Percentiles rank a stretch among this genome's conserved stretches.
Conservation (phyloP, 148 eudicot species). For the Cornus controversa region DNA sequence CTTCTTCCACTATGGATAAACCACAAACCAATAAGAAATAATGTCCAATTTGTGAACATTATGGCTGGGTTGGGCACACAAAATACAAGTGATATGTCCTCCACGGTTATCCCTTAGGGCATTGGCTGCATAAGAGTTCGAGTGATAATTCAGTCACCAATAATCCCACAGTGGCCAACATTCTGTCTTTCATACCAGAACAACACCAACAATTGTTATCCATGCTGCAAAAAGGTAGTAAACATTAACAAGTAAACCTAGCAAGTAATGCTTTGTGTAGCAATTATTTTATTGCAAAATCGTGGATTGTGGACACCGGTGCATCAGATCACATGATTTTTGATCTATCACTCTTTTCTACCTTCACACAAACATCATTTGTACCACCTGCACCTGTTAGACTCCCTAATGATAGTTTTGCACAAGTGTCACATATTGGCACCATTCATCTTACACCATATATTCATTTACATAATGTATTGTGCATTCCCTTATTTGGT, state of each 20-base stretch:
- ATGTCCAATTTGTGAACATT: not conserved
- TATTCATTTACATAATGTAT: not conserved
- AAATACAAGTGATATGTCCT: not conserved
- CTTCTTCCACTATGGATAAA: not conserved
- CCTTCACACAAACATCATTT: not conserved
- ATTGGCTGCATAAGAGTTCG: not conserved
- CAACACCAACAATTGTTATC: not conserved
- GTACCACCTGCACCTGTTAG: not conserved
- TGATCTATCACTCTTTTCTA: not conserved
- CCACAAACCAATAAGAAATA: not conserved
- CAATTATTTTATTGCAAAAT: not conserved
- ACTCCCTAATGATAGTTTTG: not conserved
- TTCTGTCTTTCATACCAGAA: not conserved
- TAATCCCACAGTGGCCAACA: not conserved
- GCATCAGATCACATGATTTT: not conserved
- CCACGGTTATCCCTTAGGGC: not conserved
- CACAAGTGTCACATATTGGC: not conserved
- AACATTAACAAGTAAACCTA: not conserved
- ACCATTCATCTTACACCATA: not conserved
- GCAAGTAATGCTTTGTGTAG: not conserved
- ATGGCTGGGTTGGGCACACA: not conserved
- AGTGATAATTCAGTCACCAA: not conserved
- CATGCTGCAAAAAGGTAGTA: not conserved
- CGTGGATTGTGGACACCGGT: not conserved
- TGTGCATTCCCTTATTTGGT: not conserved